A percentile compares a stretch with the other conserved stretches of the same genome.
Evolutionary conservation across 2,329 filamentous ascomycete species (phyloP).

Genomic region (Chaetomium strumarium): DNA sequence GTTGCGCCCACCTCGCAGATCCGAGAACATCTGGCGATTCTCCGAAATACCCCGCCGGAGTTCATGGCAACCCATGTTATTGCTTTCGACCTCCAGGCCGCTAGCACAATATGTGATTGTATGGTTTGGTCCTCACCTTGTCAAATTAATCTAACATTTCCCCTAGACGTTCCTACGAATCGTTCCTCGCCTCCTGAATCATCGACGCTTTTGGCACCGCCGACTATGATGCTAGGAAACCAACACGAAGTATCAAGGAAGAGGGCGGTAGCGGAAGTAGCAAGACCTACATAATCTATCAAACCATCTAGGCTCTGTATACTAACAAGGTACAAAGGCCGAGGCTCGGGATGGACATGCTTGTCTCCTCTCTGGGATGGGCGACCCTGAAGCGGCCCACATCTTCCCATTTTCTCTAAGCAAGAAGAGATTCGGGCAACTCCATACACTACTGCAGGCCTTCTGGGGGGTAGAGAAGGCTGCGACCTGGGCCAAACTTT

Average conservation of each 20-base stretch:
- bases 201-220: not conserved
- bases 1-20: conserved; percentile 8
- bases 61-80: not conserved
- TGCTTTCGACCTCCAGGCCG: not conserved
- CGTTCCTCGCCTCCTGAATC: not conserved
- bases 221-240: not conserved
- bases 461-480: conserved; percentile 10
- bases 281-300: not conserved
- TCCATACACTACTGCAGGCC: not conserved
- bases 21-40: not conserved
- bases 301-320: not conserved
- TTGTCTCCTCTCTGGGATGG: conserved; percentile 13
- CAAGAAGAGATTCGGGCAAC: not conserved
- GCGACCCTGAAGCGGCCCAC: conserved; percentile 10
- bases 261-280: not conserved
- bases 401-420: conserved; percentile 14
- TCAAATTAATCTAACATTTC: not conserved
- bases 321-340: not conserved
- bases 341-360: conserved; percentile 1
- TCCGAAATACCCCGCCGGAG: not conserved
- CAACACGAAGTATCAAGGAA: not conserved
- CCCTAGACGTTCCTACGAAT: conserved; percentile 6
- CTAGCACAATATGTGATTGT: conserved; percentile 1
- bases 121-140: not conserved
- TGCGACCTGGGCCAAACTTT: not conserved